Percentiles rank a stretch among this genome's conserved stretches.
These are phyloP conservation scores for Cryptomeria japonica DNA, from an alignment of 75 land plant species.

Conservation along the genomic window DNA sequence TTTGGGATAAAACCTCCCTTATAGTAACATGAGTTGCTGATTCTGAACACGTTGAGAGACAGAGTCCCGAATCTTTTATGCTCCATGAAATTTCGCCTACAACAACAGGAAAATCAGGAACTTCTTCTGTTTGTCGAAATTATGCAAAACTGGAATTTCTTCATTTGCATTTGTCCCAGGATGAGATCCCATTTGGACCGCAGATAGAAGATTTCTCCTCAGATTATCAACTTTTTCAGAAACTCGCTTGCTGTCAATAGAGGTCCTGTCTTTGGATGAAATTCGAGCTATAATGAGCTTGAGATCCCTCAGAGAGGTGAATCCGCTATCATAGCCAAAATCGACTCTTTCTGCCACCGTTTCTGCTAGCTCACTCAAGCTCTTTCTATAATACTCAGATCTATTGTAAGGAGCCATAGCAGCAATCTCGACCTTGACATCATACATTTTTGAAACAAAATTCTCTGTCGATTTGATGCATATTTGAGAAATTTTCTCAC, in stretches of 20 bases:
- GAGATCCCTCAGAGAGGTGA: too few species aligned
- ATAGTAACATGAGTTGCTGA: neutral
- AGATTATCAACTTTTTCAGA: conserved; percentile 5
- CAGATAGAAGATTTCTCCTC: conserved; percentile 1
- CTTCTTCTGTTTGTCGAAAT: neutral
- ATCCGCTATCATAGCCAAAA: too few species aligned
- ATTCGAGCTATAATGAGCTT: conserved; percentile 16
- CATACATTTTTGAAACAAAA: too few species aligned
- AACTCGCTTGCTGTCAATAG: conserved; percentile 22
- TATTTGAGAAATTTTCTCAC: conserved; percentile 18
- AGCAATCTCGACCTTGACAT: too few species aligned
- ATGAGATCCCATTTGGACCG: conserved; percentile 15
- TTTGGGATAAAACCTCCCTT: conserved; percentile 14
- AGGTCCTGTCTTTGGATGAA: conserved; percentile 31
- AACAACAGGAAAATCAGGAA: neutral
- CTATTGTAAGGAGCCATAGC: too few species aligned
- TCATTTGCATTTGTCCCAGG: neutral
- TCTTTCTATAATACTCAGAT: too few species aligned
- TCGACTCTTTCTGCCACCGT: too few species aligned
- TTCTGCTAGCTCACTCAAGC: too few species aligned
- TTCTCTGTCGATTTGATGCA: conserved; percentile 20
- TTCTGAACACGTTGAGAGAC: neutral
- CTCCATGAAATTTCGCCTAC: neutral
- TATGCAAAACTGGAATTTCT: neutral
- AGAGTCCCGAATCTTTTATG: neutral